phyloP scores from a whole-genome alignment of 345 rosid species.

The Populus ilicifolia region DNA sequence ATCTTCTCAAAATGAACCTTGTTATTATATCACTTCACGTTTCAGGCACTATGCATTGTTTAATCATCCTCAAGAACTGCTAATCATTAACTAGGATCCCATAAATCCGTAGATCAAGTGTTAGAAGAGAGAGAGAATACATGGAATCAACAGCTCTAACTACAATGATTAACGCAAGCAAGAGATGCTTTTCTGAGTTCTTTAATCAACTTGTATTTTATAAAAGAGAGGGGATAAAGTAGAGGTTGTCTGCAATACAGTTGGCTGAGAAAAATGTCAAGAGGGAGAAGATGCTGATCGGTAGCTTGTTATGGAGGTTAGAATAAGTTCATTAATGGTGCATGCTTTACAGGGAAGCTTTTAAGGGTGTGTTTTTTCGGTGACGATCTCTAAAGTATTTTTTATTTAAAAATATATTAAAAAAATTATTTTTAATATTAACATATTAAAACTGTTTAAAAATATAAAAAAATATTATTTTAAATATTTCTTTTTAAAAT shows the following conservation, averaged over 20 bases:
- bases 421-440: too few species aligned
- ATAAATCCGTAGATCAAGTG: background rate
- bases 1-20: background rate
- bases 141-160: background rate
- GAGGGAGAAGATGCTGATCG: background rate
- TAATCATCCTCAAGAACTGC: background rate
- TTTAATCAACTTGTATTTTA: background rate
- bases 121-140: background rate
- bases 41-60: background rate
- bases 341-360: too few species aligned
- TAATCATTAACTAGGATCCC: background rate
- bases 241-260: background rate
- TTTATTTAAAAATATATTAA: too few species aligned
- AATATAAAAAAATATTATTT: too few species aligned
- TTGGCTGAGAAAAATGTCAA: background rate
- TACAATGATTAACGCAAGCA: background rate
- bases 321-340: background rate
- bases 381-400: rapidly evolving
- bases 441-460: rapidly evolving
- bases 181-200: background rate
- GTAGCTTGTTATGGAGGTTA: background rate
- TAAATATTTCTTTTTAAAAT: too few species aligned
- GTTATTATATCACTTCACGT: background rate
- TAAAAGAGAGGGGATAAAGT: background rate
- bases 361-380: too few species aligned